Evolutionary conservation across 768 basidiomycete genomes (phyloP).

Genomic region (Amanita fuliginea): DNA sequence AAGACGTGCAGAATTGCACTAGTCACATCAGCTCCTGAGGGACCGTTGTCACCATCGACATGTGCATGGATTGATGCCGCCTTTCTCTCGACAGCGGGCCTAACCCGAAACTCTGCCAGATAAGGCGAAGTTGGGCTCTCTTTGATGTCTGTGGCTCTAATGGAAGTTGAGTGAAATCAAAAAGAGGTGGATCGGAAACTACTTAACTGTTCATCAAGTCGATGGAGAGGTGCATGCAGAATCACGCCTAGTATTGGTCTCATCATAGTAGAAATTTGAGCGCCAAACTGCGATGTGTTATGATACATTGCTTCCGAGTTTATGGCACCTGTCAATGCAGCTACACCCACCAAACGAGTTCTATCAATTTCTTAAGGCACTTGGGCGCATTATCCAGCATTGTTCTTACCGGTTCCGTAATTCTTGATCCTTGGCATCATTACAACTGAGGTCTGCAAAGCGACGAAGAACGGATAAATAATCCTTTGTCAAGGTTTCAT

Average conservation of each 20-base stretch:
- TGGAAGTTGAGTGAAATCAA: constrained; percentile 4
- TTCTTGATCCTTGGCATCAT: constrained; percentile 51
- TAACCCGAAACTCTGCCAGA: constrained; percentile 72
- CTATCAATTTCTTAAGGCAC: constrained; percentile 24
- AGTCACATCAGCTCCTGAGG: constrained; percentile 61
- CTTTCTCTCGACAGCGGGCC: constrained; percentile 69
- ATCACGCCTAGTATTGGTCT: constrained; percentile 61
- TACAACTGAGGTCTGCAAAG: constrained; percentile 54
- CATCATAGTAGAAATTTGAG: constrained; percentile 62
- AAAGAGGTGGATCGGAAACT: constrained; percentile 7
- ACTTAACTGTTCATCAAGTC: constrained; percentile 61
- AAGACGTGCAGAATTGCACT: constrained; percentile 64
- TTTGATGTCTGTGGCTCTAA: constrained; percentile 51
- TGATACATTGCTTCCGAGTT: constrained; percentile 80
- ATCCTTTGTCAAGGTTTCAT: constrained; percentile 53
- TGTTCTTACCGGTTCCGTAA: constrained; percentile 53
- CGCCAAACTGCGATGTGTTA: constrained; percentile 57
- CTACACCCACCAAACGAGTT: constrained; percentile 77
- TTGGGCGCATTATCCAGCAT: neutral
- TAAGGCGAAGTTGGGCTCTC: constrained; percentile 68
- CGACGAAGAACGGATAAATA: constrained; percentile 59
- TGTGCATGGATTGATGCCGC: constrained; percentile 87
- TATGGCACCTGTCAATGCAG: constrained; percentile 68
- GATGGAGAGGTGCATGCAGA: constrained; percentile 45
- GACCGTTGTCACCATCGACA: constrained; percentile 81